A percentile compares a stretch with the other conserved stretches of the same genome.
Evolutionary conservation across 2,329 filamentous ascomycete species (phyloP).

Genomic region (Colletotrichum melonis): DNA sequence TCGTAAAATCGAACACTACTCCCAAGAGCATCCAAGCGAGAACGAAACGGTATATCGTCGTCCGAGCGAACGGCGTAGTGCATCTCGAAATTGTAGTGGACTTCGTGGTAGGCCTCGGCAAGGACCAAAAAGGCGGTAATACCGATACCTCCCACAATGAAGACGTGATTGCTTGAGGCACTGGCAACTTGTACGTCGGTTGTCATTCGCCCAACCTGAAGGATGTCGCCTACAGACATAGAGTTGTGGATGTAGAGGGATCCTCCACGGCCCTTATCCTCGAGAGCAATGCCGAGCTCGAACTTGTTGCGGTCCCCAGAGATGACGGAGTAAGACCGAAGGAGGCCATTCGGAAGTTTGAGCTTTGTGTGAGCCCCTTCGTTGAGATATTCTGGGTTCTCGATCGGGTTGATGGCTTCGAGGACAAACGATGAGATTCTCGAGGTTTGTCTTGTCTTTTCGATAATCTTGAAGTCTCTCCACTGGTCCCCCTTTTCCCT

Average conservation of each 20-base stretch:
- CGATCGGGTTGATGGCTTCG: slow-evolving; percentile 53
- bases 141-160: slow-evolving; percentile 73
- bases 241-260: slow-evolving; percentile 68
- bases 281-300: slow-evolving; percentile 69
- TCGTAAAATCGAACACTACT: slow-evolving; percentile 63
- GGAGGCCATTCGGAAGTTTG: slow-evolving; percentile 65
- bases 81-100: slow-evolving; percentile 62
- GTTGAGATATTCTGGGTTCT: slow-evolving; percentile 43
- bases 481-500: slow-evolving; percentile 49
- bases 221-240: slow-evolving; percentile 57
- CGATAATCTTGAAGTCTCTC: slow-evolving; percentile 59
- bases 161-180: slow-evolving; percentile 67
- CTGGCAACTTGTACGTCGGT: slow-evolving; percentile 56
- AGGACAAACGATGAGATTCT: slow-evolving; percentile 64
- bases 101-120: slow-evolving; percentile 52
- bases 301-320: slow-evolving; percentile 61
- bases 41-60: slow-evolving; percentile 65
- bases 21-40: slow-evolving; percentile 55
- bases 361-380: slow-evolving; percentile 67
- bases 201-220: slow-evolving; percentile 64
- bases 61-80: slow-evolving; percentile 68
- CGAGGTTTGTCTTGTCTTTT: slow-evolving; percentile 62
- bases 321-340: slow-evolving; percentile 71
- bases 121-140: slow-evolving; percentile 72
- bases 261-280: slow-evolving; percentile 66